These are phyloP conservation scores for Phialemonium atrogriseum DNA, from an alignment of 2,329 filamentous ascomycete species.

Conservation along the genomic window DNA sequence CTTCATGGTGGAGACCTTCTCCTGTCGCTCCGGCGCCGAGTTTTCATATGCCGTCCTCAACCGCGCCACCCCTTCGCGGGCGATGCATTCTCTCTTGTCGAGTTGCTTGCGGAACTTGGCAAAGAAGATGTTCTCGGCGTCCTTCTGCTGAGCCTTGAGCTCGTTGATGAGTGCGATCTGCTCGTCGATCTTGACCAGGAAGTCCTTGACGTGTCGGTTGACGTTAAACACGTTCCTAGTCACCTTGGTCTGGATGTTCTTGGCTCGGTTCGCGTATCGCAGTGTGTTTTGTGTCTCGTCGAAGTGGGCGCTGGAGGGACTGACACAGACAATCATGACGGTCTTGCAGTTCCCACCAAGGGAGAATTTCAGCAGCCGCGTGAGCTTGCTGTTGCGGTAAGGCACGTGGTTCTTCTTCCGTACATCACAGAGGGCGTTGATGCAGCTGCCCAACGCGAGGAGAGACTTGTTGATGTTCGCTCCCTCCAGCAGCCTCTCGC, in stretches of 20 bases:
- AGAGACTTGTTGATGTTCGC: constrained; percentile 99
- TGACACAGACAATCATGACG: constrained; percentile 99
- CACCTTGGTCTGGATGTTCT: constrained; percentile 99
- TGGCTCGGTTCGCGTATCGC: constrained; percentile 92
- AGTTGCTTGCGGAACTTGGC: constrained; percentile 85
- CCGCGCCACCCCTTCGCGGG: constrained; percentile 70
- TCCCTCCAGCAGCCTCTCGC: constrained; percentile 82
- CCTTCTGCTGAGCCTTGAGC: constrained; percentile 84
- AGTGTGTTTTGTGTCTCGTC: constrained; percentile 98
- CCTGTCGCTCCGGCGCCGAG: constrained; percentile 65
- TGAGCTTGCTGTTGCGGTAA: constrained; percentile 96
- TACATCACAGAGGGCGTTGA: constrained; percentile 93
- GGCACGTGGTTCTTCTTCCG: constrained; percentile 90
- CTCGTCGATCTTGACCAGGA: constrained; percentile 97
- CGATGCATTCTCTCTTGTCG: constrained; percentile 70
- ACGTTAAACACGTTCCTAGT: constrained; percentile 99
- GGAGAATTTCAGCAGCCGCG: constrained; percentile 90
- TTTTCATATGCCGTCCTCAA: constrained; percentile 81
- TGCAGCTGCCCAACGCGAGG: constrained; percentile 88
- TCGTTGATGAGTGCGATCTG: constrained; percentile 97
- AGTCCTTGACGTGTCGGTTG: constrained; percentile 98
- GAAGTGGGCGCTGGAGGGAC: constrained; percentile 91
- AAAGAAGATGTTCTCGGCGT: constrained; percentile 74
- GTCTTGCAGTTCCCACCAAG: constrained; percentile 97
- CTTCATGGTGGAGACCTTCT: constrained; percentile 72